phyloP scores from a whole-genome alignment of 163 green algal genomes.

The Volvox carteri region DNA sequence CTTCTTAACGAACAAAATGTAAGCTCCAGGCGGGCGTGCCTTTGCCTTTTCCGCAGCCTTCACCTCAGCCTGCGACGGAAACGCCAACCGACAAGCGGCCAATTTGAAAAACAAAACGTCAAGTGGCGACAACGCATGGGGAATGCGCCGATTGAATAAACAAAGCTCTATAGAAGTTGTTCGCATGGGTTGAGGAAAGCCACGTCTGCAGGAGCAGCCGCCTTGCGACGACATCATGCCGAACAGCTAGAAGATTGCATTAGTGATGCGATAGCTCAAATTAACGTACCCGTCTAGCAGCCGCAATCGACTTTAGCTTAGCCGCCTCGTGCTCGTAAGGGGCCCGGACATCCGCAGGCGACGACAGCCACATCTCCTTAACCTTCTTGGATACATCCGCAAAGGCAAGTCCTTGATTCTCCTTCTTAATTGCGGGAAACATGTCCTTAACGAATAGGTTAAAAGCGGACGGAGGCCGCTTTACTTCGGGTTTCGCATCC shows the following conservation, averaged over 20 bases:
- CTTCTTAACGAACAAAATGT: slow-evolving; percentile 30
- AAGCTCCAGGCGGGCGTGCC: neutral
- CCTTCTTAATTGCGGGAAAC: neutral
- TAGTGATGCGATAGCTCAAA: too few relatives aligned
- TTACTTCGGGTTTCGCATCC: neutral
- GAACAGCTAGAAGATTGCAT: too few relatives aligned
- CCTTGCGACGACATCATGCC: neutral
- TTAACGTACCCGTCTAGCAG: neutral
- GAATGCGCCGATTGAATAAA: too few relatives aligned
- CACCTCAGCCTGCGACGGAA: slow-evolving; percentile 5
- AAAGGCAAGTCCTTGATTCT: neutral
- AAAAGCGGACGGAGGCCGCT: neutral
- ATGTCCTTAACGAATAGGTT: slow-evolving; percentile 34
- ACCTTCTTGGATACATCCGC: neutral
- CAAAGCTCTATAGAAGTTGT: too few relatives aligned
- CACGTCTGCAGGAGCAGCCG: neutral
- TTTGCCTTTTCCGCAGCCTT: slow-evolving; percentile 29
- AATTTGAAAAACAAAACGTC: too few relatives aligned
- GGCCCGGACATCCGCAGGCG: neutral
- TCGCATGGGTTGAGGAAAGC: too few relatives aligned
- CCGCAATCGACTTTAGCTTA: neutral
- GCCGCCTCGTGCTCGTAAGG: slow-evolving; percentile 35
- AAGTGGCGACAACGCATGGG: too few relatives aligned
- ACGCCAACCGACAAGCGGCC: neutral
- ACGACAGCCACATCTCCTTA: neutral